Evolutionary conservation across 352 stramenopile genomes (phyloP).

Genomic region (Globisporangium nagaii): DNA sequence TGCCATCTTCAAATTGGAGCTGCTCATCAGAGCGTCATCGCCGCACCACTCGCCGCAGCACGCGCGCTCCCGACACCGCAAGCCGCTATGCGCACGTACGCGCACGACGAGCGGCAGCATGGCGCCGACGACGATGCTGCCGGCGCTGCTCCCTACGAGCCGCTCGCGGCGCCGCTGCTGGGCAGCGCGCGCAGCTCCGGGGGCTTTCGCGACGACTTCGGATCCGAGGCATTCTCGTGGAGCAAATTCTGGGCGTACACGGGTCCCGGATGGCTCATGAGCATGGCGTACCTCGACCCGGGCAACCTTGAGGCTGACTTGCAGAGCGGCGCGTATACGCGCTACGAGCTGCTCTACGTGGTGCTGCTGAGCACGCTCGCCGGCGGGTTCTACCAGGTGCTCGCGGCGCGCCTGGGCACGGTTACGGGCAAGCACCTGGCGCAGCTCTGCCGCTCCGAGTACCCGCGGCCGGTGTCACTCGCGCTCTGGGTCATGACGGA

Average conservation of each 20-base stretch:
- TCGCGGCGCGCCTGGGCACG: slow-evolving; percentile 90
- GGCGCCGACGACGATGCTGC: background rate
- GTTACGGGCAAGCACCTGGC: slow-evolving; percentile 91
- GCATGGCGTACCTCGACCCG: slow-evolving; percentile 94
- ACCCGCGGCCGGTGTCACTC: slow-evolving; percentile 68
- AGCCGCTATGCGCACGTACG: background rate
- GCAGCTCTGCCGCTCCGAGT: slow-evolving; percentile 77
- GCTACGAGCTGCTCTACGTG: slow-evolving; percentile 90
- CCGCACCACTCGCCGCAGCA: background rate
- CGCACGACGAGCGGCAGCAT: background rate
- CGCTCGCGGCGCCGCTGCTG: slow-evolving; percentile 1
- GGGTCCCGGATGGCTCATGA: slow-evolving; percentile 88
- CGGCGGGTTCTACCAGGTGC: slow-evolving; percentile 88
- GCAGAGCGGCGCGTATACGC: slow-evolving; percentile 86
- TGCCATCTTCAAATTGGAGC: slow-evolving; percentile 5
- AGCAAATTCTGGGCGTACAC: slow-evolving; percentile 72
- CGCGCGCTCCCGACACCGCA: background rate
- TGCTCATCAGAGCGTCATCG: background rate
- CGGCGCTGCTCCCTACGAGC: background rate
- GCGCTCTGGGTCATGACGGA: slow-evolving; percentile 91
- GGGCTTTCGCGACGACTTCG: background rate
- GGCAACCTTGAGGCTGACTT: slow-evolving; percentile 96
- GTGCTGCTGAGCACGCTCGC: slow-evolving; percentile 80
- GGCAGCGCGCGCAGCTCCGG: background rate
- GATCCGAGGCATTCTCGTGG: slow-evolving; percentile 37